These are phyloP conservation scores for Colletotrichum gloeosporioides DNA, from an alignment of 2,329 filamentous ascomycete genomes.

Conservation along the genomic window DNA sequence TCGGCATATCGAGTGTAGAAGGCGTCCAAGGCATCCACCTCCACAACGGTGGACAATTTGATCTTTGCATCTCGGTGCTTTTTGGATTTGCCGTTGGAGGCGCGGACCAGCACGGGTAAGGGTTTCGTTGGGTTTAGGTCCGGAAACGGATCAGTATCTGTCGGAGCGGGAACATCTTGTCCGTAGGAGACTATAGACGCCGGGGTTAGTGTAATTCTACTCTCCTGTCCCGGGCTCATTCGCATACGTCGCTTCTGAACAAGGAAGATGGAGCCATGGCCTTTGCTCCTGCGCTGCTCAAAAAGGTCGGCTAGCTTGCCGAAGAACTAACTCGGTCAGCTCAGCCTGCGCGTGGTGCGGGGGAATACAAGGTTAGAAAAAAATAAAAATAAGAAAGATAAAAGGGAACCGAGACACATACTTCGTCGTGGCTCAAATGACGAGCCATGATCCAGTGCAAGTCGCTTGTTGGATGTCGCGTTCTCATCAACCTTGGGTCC, in stretches of 20 bases:
- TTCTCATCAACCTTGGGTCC: background rate
- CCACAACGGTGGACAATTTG: conserved; percentile 85
- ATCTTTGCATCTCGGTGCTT: conserved; percentile 62
- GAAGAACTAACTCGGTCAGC: conserved; percentile 70
- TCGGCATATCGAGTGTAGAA: conserved; percentile 92
- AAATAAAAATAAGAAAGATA: too few species aligned
- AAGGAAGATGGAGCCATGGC: conserved; percentile 76
- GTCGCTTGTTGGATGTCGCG: background rate
- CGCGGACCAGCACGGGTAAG: conserved; percentile 80
- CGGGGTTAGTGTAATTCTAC: background rate
- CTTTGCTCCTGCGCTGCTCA: conserved; percentile 67
- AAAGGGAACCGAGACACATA: conserved; percentile 30
- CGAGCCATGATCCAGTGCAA: conserved; percentile 36
- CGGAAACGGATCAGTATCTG: conserved; percentile 55
- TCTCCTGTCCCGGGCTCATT: background rate
- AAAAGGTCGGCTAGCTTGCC: conserved; percentile 71
- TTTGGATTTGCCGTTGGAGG: conserved; percentile 78
- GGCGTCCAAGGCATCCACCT: conserved; percentile 73
- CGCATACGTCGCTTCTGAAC: conserved; percentile 76
- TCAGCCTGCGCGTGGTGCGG: background rate
- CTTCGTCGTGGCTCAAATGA: conserved; percentile 68
- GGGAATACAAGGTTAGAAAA: background rate
- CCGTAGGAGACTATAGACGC: conserved; percentile 44
- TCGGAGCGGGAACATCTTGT: conserved; percentile 46
- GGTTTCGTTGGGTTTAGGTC: conserved; percentile 65